Conservation (phyloP, 192 early-diverging fungal species). For the Funneliformis mosseae region DNA sequence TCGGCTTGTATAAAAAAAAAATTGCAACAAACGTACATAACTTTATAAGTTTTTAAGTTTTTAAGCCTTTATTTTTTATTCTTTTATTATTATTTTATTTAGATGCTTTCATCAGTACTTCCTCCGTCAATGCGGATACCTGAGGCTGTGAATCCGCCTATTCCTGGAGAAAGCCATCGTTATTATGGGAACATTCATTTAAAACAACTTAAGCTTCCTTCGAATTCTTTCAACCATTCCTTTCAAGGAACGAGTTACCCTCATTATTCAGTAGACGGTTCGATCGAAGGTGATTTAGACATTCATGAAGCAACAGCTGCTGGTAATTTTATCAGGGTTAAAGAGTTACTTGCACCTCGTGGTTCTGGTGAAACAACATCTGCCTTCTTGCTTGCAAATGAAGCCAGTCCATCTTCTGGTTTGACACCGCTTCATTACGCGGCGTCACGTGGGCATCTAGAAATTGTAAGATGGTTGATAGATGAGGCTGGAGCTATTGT, state of each 20-base stretch:
- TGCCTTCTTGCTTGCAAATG: conserved; percentile 33
- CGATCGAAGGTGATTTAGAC: neutral
- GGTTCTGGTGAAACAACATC: conserved; percentile 1
- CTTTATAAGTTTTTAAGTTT: too few relatives aligned
- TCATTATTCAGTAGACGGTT: neutral
- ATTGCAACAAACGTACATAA: too few relatives aligned
- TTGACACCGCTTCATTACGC: conserved; percentile 65
- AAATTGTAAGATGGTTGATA: conserved; percentile 57
- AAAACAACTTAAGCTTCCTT: conserved; percentile 48
- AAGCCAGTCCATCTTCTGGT: conserved; percentile 45
- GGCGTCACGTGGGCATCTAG: conserved; percentile 59
- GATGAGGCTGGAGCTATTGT: conserved; percentile 61
- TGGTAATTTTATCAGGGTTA: conserved; percentile 21
- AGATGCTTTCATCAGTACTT: neutral
- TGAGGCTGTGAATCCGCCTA: conserved; percentile 58
- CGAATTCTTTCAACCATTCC: neutral
- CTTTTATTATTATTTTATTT: too few relatives aligned
- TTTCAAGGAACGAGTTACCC: neutral
- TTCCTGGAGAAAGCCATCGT: conserved; percentile 59
- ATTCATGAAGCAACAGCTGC: conserved; percentile 27
- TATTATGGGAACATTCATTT: conserved; percentile 61
- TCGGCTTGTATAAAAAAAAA: too few relatives aligned
- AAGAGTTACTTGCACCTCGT: conserved; percentile 22
- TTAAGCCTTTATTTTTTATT: too few relatives aligned
- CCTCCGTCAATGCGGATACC: conserved; percentile 37